Base-by-base conservation (phyloP, 2,329 filamentous ascomycete species). In the Cladosporium phlei region DNA sequence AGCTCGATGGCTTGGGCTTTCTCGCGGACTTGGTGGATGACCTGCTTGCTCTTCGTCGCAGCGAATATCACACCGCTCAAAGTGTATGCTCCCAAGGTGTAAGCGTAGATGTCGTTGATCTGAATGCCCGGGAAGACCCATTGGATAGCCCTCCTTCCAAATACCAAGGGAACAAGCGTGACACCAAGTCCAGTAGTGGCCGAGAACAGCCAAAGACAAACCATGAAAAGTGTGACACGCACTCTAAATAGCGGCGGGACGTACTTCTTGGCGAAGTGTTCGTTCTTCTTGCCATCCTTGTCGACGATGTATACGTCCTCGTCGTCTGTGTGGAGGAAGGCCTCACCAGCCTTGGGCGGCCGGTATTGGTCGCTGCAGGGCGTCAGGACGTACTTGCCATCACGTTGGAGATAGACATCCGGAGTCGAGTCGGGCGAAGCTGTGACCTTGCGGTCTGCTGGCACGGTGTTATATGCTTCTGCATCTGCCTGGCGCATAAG, bases 41-140 rank as follows among this genome's bases (percentile, higher is more conserved):
- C 48, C 17, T 32, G 30, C 29, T 28, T 34, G 24, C 60, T 55
- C 22, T 59, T 58, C 37, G 59, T 45, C 2, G 50, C 55, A 32
- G 77, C 67, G 63, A 90, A 95, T 2, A 78, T 70, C 1, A 79
- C 60, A 3, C 79, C 80, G 9, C 86, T 88, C 4, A 95, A 73
- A 20, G 88, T 72, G 62, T 94, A 95, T 30, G 95, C 77, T 11
- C 93, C 93, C 22, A 93, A 82, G 43, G 88, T 95, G 65, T 96
- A 95, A 10, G 93, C 91, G 59, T 98, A 97, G 20, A 98, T 86
- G 64, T 98, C 93, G 66, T 97, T 98, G 61, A 91, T 85, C 30
- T 79, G 79, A 38, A 86, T 78, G 51, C 86, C 77, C 4, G 88
- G 87, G 32, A 95, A 80, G 25, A 90, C 69, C 21, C 76, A 70